Base-by-base conservation (phyloP, 2,329 filamentous ascomycete genomes). In the Talaromyces sp. region DNA sequence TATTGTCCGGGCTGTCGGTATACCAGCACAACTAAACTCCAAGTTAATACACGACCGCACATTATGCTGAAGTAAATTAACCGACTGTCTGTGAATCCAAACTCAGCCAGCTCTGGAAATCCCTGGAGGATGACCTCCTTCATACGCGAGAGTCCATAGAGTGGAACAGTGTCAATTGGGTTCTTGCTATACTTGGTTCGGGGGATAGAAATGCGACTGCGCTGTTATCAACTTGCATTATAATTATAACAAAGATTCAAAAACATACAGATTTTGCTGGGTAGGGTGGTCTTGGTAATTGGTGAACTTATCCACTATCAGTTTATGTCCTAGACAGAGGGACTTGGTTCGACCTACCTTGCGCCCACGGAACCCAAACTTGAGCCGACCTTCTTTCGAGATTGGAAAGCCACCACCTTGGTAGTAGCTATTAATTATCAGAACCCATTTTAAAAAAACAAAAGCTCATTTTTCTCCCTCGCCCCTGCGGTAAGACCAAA, bases 341-440 rank as follows among this genome's bases (percentile, higher is more conserved):
- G 42, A 47, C 5, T 23, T 10, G 3, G n/a, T 12, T 23, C 42
- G 6, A 47, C 42, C 42, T 47, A 16, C 42, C 42, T 47, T 47
- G n/a, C 42, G 42, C 1, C 79, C 80, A 1, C 82, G 75, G 61
- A 79, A 85, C 1, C 78, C 83, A 62, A 82, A 75, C 67, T 83
- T 83, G 56, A 83, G 66, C 12, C 75, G 66, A 0, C 81, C 77
- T 3, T 77, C 64, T 14, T 76, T 70, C 23, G 78, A 76, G 1
- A 75, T 67, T 0, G 82, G 76, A 54, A 84, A 82, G 42, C 42
- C 42, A 7, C 42, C 42, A n/a, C 42, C 42, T 5, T 47, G 42
- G 8, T 47, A 47, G n/a, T 47, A 47, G 42, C 42, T 47, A 23
- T 7, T 47, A 3, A 23, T 47, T 16, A 16, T 47, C 7, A 47